Evolutionary conservation across 2,329 filamentous ascomycete genomes (phyloP), one percentile per base, ranked within the genome.

Genomic region (Beauveria sp.): DNA sequence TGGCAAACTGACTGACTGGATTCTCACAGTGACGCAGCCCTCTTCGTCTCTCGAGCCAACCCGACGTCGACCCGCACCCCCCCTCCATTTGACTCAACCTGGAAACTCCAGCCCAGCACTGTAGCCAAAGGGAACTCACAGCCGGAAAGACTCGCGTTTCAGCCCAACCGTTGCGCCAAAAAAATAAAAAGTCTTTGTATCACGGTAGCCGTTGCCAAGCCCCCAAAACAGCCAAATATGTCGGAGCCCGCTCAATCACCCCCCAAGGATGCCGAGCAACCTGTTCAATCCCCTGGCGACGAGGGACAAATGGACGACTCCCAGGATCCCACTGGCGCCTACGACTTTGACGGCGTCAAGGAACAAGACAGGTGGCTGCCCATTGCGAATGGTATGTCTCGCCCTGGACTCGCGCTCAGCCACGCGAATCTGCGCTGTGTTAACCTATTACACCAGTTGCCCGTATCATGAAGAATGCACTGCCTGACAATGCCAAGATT

Each of bases 301-400:
- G 91, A 95, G 82, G 87, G 88, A 83, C 88, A 89, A 85, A 96
- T 96, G 90, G 92, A 96, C 81, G 90, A 92, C 76, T 80, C 83
- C 79, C 85, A 87, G 77, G 88, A 90, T 80, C 88, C 91, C 81
- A 82, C 83, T 75, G 83, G 83, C 78, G 86, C 81, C 77, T 91
- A 91, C 74, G 93, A 98, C 81, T 96, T 97, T 76, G 93, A 98
- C 80, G 73, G 73, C 54, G 93, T 98, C 78, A 98, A 98, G 84
- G 95, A 99, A 79, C 95, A 99, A 79, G 95, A 99, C 79, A 84
- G 95, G 83, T 99, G 95, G 95, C 86, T 99, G 76, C 95, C 95
- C 75, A 99, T 99, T 85, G 95, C 95, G 80, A 99, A 99, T 92
- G 95, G 95, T 99, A 85, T 85, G 95, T 95, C 62, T 62, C 65